Evolutionary conservation across 1,284 basidiomycete species (phyloP).

Genomic region (Melampsora larici-populina): DNA sequence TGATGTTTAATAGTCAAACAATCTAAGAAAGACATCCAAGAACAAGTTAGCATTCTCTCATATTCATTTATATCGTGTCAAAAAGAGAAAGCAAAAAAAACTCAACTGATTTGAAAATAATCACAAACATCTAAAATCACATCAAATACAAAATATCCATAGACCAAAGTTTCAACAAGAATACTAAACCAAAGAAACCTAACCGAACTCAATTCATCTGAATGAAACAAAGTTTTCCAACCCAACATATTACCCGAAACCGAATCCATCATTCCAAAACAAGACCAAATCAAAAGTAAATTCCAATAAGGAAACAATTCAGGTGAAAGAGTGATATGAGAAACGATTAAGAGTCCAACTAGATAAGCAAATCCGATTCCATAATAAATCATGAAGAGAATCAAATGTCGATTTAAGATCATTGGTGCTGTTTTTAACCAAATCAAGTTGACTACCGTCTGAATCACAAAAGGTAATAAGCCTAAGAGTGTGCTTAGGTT

Average conservation of each 20-base stretch:
- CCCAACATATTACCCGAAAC: not conserved
- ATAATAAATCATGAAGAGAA: constrained; percentile 26
- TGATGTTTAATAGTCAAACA: constrained; percentile 7
- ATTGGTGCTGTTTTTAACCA: constrained; percentile 49
- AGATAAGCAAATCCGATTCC: constrained; percentile 57
- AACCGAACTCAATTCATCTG: not conserved
- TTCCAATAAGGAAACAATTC: constrained; percentile 77
- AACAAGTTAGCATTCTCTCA: not conserved
- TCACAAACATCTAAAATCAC: constrained; percentile 43
- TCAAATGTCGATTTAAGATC: constrained; percentile 62
- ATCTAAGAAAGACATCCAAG: not conserved
- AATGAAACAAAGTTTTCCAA: too few relatives aligned
- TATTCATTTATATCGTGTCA: not conserved
- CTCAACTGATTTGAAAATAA: constrained; percentile 37
- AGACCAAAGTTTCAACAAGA: constrained; percentile 16
- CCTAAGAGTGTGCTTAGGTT: constrained; percentile 58
- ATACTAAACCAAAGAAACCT: constrained; percentile 41
- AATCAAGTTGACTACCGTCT: constrained; percentile 42
- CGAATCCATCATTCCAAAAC: constrained; percentile 69
- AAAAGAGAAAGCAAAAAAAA: constrained; percentile 2
- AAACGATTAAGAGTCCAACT: constrained; percentile 86
- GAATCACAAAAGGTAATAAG: constrained; percentile 41
- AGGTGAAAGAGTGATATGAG: constrained; percentile 77
- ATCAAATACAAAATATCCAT: constrained; percentile 40
- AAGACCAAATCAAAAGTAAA: constrained; percentile 76